A percentile compares a stretch with the other conserved stretches of the same genome.
Conservation (phyloP, 1,284 basidiomycete species). For the Phylloporus sp. region DNA sequence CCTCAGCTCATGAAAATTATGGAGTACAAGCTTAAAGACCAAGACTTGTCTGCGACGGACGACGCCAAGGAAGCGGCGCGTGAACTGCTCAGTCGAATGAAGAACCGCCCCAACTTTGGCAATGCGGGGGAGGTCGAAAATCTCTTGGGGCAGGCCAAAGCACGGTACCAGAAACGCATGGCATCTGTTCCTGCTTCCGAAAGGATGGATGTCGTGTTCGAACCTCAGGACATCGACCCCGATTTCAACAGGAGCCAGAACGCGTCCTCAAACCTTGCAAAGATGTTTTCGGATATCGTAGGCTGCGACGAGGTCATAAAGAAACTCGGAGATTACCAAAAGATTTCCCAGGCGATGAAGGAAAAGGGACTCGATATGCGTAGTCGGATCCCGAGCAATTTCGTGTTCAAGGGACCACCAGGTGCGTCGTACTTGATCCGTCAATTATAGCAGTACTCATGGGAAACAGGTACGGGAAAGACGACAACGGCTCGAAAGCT, state of each 20-base stretch:
- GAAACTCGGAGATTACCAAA: conserved; percentile 60
- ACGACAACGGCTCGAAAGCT: conserved; percentile 54
- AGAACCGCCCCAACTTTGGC: conserved; percentile 69
- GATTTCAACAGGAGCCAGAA: conserved; percentile 58
- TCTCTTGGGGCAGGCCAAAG: conserved; percentile 61
- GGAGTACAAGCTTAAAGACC: conserved; percentile 62
- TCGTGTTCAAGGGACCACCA: conserved; percentile 77
- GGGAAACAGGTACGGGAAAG: conserved; percentile 47
- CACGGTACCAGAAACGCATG: conserved; percentile 55
- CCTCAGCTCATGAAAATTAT: conserved; percentile 59
- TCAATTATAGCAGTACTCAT: conserved; percentile 3
- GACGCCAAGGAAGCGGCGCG: conserved; percentile 63
- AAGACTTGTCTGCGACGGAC: conserved; percentile 63
- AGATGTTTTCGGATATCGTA: conserved; percentile 68
- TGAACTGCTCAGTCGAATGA: conserved; percentile 58
- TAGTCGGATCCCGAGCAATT: conserved; percentile 66
- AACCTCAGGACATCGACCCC: conserved; percentile 69
- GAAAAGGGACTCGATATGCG: conserved; percentile 51
- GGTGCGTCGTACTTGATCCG: conserved; percentile 19
- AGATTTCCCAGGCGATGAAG: conserved; percentile 55
- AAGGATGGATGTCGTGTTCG: conserved; percentile 56
- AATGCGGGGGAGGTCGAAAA: conserved; percentile 77
- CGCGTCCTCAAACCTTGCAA: conserved; percentile 58
- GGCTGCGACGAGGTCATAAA: conserved; percentile 62
- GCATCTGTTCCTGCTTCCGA: conserved; percentile 41